phyloP scores from a whole-genome alignment of 75 land plant genomes.

The Picea sitchensis region DNA sequence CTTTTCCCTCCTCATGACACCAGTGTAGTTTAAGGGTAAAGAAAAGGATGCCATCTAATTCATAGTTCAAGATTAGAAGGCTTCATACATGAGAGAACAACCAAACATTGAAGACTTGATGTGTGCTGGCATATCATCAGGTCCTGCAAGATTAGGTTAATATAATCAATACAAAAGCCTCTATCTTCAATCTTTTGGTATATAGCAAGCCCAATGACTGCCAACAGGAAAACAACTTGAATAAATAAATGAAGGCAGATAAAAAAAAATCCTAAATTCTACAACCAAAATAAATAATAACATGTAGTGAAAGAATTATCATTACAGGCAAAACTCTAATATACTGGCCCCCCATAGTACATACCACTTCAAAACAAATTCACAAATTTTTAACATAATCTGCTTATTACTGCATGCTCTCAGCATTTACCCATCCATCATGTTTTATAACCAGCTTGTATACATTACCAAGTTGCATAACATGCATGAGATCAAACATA shows the following conservation, averaged over 20 bases:
- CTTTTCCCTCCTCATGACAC: too few relatives aligned
- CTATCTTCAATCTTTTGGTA: not conserved
- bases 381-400: not conserved
- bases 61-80: too few relatives aligned
- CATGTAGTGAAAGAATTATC: not conserved
- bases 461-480: not conserved
- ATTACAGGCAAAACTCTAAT: not conserved
- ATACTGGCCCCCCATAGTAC: not conserved
- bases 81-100: slow-evolving; percentile 75
- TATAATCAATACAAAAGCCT: not conserved
- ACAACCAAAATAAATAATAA: not conserved
- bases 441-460: not conserved
- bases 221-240: not conserved
- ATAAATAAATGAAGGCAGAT: not conserved
- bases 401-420: not conserved
- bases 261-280: not conserved
- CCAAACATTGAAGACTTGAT: slow-evolving; percentile 99
- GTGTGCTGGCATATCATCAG: slow-evolving; percentile 99
- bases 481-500: too few relatives aligned
- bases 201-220: not conserved
- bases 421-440: not conserved
- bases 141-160: slow-evolving; percentile 49
- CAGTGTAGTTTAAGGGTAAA: too few relatives aligned
- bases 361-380: not conserved
- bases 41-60: too few relatives aligned